Evolutionary conservation across 2,329 filamentous ascomycete species (phyloP), one percentile per base, ranked within the genome.

Genomic region (Aspergillus calidoustus): DNA sequence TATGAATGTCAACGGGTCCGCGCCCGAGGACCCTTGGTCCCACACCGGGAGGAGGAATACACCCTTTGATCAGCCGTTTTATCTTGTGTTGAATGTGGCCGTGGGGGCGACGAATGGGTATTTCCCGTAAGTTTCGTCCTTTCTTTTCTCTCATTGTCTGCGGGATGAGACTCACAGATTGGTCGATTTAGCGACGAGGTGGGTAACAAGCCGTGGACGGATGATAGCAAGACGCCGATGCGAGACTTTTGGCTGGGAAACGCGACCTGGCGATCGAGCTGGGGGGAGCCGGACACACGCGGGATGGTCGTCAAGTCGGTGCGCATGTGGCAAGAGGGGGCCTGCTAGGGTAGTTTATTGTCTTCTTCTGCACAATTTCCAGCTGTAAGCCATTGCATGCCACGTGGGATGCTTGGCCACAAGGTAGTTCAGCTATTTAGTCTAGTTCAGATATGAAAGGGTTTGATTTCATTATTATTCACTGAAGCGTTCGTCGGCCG

Each of bases 51-150:
- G 73, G n/a, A 72, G 73, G 44, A 83, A 80, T 61, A 80, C 83
- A 3, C 83, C 83, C 0, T 85, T 85, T 68, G 83, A 85, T 68
- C 79, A 84, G 66, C 67, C 74, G 0, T 85, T 85, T 65, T 84
- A 82, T 64, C 73, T 85, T 17, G 80, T 84, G 41, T 69, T 85
- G 28, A 83, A 83, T 65, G 81, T 85, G 1, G 83, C 82, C 0
- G 81, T 84, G 38, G 83, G 83, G 2, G 72, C 76, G 44, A 80
- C 71, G 7, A 83, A 82, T 59, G 82, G 82, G 17, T 84, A 79
- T 74, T 85, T 84, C 68, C 67, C 52, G 52, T 54, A 25, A 43
- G 38, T 23, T 23, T 41, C 31, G 17, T 34, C n/a, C 15, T 53
- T 53, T n/a, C 19, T 19, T 31, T 31, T 52, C 9, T 52, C 19